These are phyloP conservation scores for Claviceps purpurea DNA, from an alignment of 2,329 filamentous ascomycete species.

Conservation along the genomic window DNA sequence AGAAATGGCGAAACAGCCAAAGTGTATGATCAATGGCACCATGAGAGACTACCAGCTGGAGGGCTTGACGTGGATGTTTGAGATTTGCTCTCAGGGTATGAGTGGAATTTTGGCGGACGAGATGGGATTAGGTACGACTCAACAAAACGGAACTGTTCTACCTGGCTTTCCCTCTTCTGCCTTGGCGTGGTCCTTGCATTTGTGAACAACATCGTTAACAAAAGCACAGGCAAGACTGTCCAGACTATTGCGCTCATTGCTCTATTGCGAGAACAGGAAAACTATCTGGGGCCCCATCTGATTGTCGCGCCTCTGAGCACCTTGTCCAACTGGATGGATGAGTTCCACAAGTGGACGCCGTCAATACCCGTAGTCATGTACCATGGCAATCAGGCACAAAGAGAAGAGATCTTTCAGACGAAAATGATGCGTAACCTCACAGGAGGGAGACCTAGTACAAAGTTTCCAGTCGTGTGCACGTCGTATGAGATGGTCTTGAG, in stretches of 20 bases:
- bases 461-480: conserved; percentile 86
- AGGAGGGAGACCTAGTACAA: conserved; percentile 39
- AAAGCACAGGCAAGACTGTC: conserved; percentile 63
- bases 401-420: conserved; percentile 63
- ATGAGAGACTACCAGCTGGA: conserved; percentile 95
- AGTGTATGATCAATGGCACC: conserved; percentile 68
- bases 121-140: conserved; percentile 59
- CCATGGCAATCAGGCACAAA: conserved; percentile 67
- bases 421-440: conserved; percentile 57
- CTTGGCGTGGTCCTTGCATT: background rate
- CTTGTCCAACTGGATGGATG: conserved; percentile 88
- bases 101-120: conserved; percentile 88
- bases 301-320: conserved; percentile 87
- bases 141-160: background rate
- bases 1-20: conserved; percentile 72
- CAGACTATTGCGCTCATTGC: conserved; percentile 84
- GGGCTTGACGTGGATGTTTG: conserved; percentile 90
- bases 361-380: conserved; percentile 81
- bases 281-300: conserved; percentile 73
- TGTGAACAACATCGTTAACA: background rate
- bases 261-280: conserved; percentile 72
- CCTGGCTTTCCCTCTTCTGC: background rate
- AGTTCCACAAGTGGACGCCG: conserved; percentile 84
- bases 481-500: conserved; percentile 94
- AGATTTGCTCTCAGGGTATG: conserved; percentile 65